phyloP scores from a whole-genome alignment of 768 basidiomycete species.

The Phylloporus scabripes region DNA sequence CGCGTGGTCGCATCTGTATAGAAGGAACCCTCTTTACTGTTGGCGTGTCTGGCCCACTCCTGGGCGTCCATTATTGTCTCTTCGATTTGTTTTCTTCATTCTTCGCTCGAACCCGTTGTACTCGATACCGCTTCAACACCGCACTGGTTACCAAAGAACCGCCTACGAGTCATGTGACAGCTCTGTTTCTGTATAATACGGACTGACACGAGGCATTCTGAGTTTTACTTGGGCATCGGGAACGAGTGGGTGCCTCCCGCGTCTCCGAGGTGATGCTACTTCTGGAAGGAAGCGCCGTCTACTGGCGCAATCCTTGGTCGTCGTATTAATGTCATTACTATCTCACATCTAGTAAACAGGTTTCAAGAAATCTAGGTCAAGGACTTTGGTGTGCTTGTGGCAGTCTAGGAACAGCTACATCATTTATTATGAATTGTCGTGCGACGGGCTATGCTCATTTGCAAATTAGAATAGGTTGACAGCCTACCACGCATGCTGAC shows the following conservation, averaged over 20 bases:
- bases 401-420: neutral
- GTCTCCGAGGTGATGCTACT: slow-evolving; percentile 28
- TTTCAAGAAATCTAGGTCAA: neutral
- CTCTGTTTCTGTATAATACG: slow-evolving; percentile 11
- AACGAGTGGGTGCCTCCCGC: slow-evolving; percentile 18
- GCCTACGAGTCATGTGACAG: slow-evolving; percentile 7
- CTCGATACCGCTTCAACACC: slow-evolving; percentile 19
- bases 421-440: neutral
- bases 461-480: slow-evolving; percentile 6
- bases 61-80: slow-evolving; percentile 24
- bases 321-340: slow-evolving; percentile 7
- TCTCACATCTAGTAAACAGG: neutral
- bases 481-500: slow-evolving; percentile 14
- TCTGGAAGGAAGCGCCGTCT: slow-evolving; percentile 19
- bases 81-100: slow-evolving; percentile 17
- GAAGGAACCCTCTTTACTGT: slow-evolving; percentile 31
- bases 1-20: slow-evolving; percentile 11
- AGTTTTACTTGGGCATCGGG: slow-evolving; percentile 14
- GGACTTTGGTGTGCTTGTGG: neutral
- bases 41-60: slow-evolving; percentile 34
- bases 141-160: slow-evolving; percentile 8
- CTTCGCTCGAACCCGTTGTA: slow-evolving; percentile 15
- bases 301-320: slow-evolving; percentile 9
- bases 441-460: slow-evolving; percentile 12
- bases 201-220: slow-evolving; percentile 17